Evolutionary conservation across 2,329 filamentous ascomycete species (phyloP), one percentile per base, ranked within the genome.

Genomic region (Dissoconium aciculare): DNA sequence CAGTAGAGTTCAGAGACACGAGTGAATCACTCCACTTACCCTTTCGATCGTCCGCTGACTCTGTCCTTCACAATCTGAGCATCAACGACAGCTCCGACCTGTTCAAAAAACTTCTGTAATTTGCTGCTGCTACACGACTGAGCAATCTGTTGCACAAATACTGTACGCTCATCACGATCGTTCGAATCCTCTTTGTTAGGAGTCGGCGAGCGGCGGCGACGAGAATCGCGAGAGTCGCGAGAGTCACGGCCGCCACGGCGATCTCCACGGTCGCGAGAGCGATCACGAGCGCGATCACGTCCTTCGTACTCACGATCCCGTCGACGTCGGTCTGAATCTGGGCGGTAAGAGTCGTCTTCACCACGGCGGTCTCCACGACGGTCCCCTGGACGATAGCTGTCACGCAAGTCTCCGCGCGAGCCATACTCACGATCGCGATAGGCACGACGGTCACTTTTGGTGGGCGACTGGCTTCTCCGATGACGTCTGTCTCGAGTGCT

Each of bases 1-100:
- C 55, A 67, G 64, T 45, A 27, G 28, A 13, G 27, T 29, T 15
- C 23, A 5, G 24, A 31, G 13, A 19, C 12, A 11, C n/a, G 5
- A 36, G 17, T 29, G 11, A 26, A 25, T 31, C 37, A 12, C 26
- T 27, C 21, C 8, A 56, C 78, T 52, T 67, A 93, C 87, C 89
- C 89, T 67, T 98, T 98, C 40, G 85, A 94, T 60, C 89, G 81
- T 47, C 84, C 82, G 60, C 84, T 94, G 40, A 98, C 85, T 40
- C 89, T 74, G 50, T 98, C 89, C 60, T 95, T 95, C 31, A 98
- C 89, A 50, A 98, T 98, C 63, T 95, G 89, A 30, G 89, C 89
- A 56, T 95, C 89, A 48, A 89, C 91, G 33, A 98, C 89, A 23
- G 81, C 76, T 40, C 89, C 89, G 47, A 89, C 79, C 59, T 87